Evolutionary conservation across 176 grass and related monocot species (phyloP).

Genomic region (Triticum turgidum): DNA sequence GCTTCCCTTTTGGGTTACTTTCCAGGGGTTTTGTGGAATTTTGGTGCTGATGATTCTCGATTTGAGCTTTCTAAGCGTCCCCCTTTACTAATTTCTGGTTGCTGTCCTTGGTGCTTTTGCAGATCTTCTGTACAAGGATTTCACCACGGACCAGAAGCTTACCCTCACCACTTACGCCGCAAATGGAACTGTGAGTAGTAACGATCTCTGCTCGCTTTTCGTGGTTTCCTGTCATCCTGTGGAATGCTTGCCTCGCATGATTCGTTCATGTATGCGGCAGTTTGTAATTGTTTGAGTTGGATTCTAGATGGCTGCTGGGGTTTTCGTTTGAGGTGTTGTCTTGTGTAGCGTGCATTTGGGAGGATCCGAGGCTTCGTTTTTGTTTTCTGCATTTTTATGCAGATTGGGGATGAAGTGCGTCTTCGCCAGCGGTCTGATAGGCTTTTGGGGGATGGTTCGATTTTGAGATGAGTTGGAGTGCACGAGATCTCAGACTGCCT

Average conservation of each 20-base stretch:
- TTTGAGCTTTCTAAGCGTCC: not conserved
- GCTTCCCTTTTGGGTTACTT: not conserved
- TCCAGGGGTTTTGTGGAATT: not conserved
- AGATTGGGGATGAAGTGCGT: not conserved
- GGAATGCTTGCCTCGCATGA: not conserved
- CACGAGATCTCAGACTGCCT: not conserved
- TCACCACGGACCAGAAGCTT: slow-evolving; percentile 59
- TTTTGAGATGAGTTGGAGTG: not conserved
- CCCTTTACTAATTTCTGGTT: not conserved
- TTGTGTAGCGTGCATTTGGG: not conserved
- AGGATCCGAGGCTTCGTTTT: not conserved
- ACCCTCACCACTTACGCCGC: slow-evolving; percentile 46
- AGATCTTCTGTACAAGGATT: slow-evolving; percentile 70
- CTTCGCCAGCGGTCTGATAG: not conserved
- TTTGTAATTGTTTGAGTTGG: not conserved
- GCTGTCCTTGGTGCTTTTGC: not conserved
- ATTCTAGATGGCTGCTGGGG: not conserved
- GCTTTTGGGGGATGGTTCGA: not conserved
- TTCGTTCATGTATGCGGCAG: not conserved
- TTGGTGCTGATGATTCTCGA: not conserved
- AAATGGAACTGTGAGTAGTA: slow-evolving; percentile 59
- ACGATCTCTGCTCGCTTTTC: not conserved
- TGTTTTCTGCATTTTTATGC: not conserved
- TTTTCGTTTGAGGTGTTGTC: too few relatives aligned
- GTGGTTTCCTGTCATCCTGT: not conserved